These are phyloP conservation scores for Petunia axillaris DNA, from an alignment of 257 asterid genomes.

Conservation along the genomic window DNA sequence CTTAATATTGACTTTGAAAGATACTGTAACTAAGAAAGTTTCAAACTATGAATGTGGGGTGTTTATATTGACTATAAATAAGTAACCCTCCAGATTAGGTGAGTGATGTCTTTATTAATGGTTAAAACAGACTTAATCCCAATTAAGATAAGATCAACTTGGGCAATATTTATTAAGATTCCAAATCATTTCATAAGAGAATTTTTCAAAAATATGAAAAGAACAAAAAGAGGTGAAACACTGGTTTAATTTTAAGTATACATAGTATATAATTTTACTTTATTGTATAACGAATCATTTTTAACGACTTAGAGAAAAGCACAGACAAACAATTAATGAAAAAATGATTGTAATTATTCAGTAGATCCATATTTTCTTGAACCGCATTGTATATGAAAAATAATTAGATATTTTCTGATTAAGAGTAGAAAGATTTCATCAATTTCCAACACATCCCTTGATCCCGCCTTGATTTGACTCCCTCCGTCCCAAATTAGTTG, in stretches of 20 bases:
- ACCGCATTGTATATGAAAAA: too few relatives aligned
- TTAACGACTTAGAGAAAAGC: not conserved
- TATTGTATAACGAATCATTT: not conserved
- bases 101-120: not conserved
- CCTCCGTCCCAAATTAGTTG: too few relatives aligned
- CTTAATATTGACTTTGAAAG: conserved; percentile 4
- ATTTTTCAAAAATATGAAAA: not conserved
- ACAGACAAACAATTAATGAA: not conserved
- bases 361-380: too few relatives aligned
- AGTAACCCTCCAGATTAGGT: not conserved
- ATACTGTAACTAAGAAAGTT: not conserved
- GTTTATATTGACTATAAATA: conserved; percentile 9
- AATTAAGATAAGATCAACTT: not conserved
- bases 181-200: not conserved
- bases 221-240: not conserved
- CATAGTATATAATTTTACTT: not conserved
- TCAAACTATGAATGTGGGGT: not conserved
- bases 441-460: too few relatives aligned
- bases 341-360: not conserved
- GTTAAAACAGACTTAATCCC: not conserved
- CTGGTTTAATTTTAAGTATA: not conserved
- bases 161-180: not conserved
- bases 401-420: too few relatives aligned
- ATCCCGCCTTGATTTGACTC: too few relatives aligned
- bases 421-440: too few relatives aligned